These are phyloP conservation scores for Agaricales sp. DNA, from an alignment of 1,284 basidiomycete genomes.

Conservation along the genomic window DNA sequence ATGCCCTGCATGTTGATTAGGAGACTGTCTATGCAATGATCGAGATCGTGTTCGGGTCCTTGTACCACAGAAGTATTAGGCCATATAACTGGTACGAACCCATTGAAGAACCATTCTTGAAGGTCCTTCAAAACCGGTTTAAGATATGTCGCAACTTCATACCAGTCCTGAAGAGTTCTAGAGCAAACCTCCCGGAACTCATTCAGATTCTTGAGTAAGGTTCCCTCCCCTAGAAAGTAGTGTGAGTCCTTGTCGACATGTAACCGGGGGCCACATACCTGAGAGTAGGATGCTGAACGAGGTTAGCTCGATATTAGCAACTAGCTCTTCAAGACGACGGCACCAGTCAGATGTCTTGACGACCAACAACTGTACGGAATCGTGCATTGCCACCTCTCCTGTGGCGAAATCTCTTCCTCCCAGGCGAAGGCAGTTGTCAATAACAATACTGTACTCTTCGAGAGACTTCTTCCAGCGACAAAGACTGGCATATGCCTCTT, in stretches of 20 bases:
- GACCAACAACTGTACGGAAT: conserved; percentile 10
- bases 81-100: neutral
- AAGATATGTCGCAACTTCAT: neutral
- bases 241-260: too few relatives aligned
- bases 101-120: neutral
- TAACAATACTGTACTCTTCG: neutral
- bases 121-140: neutral
- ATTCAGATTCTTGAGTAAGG: conserved; percentile 15
- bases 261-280: too few relatives aligned
- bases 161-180: conserved; percentile 10
- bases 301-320: conserved; percentile 20
- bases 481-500: neutral
- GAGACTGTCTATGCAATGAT: conserved; percentile 47
- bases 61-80: neutral
- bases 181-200: conserved; percentile 15
- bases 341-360: conserved; percentile 14
- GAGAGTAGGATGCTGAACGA: conserved; percentile 22
- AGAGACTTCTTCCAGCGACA: neutral
- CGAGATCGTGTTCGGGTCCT: conserved; percentile 10
- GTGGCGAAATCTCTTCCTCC: conserved; percentile 10
- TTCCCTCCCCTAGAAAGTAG: conserved; percentile 33
- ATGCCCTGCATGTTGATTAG: conserved; percentile 57
- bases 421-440: conserved; percentile 17
- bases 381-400: conserved; percentile 1
- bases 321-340: conserved; percentile 16